Base-by-base conservation (phyloP, 306 rosid genomes). In the Mucuna pruriens region DNA sequence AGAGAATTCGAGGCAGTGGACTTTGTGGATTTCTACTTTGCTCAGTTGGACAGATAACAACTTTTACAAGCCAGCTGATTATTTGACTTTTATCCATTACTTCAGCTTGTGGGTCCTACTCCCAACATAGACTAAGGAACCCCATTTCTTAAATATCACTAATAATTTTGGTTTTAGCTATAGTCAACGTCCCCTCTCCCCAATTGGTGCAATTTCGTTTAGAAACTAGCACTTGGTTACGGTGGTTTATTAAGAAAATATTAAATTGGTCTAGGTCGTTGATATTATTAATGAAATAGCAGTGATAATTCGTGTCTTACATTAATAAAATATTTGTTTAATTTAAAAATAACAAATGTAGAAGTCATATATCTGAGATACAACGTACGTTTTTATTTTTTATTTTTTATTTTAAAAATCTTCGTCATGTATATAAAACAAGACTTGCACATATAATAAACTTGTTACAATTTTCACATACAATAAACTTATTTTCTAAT, bases 41-140 rank as follows among this genome's bases (percentile, higher is more conserved):
- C 82, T 62, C 54, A 63, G 86, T 79, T 87, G 89, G 89, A 90
- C 90, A 89, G 87, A 86, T 77, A 88, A 76, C 87, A 88, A 90
- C 92, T 90, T 92, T 92, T 84, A 26, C 73, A 71, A 73, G 84
- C 76, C 76, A 82, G 87, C 86, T 76, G 83, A 86, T 82, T 66
- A 71, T 84, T 89, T 94, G 98, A 92, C 92, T 90, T 90, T 88
- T 38, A 38, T 77, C 40, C 11, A 5, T 54, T 51, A 78, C 84
- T 49, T 39, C 77, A 62, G 79, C 55, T 13, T 3, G 62, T 68
- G 84, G 89, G 86, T 62, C 92, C 93, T 91, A 77, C 65, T 26
- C 29, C 36, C 83, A 67, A 62, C 79, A 38, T 45, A 44, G 57
- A 75, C 76, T 68, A 69, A 69, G 26, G 19, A 45, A 80, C 80